Evolutionary conservation across 306 rosid genomes (phyloP).

Genomic region (Fagus sylvatica): DNA sequence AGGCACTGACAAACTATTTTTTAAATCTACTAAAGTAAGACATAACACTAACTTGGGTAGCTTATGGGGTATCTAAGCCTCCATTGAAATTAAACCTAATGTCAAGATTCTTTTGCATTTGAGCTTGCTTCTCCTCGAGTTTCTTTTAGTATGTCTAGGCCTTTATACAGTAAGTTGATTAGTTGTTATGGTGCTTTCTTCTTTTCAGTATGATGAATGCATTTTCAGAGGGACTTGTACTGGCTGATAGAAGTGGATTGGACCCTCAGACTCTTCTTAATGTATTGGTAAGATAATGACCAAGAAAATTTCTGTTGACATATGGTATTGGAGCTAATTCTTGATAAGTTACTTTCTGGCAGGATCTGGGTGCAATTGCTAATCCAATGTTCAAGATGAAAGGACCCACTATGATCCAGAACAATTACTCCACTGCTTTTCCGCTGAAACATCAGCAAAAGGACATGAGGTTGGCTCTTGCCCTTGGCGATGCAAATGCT

Average conservation of each 20-base stretch:
- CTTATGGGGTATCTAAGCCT: neutral
- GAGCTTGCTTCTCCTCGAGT: neutral
- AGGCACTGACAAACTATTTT: neutral
- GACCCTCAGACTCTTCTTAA: slow-evolving; percentile 69
- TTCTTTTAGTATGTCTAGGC: neutral
- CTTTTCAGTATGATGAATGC: slow-evolving; percentile 79
- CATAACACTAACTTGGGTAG: neutral
- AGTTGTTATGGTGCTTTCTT: slow-evolving; percentile 1
- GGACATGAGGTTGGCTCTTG: slow-evolving; percentile 90
- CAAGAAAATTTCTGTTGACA: slow-evolving; percentile 10
- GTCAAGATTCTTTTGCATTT: neutral
- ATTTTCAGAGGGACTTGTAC: slow-evolving; percentile 77
- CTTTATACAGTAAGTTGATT: neutral
- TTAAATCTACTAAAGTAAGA: neutral
- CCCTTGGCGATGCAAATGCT: slow-evolving; percentile 74
- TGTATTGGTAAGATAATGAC: slow-evolving; percentile 54
- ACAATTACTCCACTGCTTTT: slow-evolving; percentile 73
- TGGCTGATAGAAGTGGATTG: slow-evolving; percentile 71
- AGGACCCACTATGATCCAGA: slow-evolving; percentile 72
- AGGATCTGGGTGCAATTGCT: slow-evolving; percentile 74
- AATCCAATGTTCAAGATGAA: slow-evolving; percentile 77
- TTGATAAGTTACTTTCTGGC: slow-evolving; percentile 23
- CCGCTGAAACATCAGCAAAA: slow-evolving; percentile 91
- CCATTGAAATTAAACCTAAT: neutral
- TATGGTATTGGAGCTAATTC: slow-evolving; percentile 10